Base-by-base conservation (phyloP, 2,329 filamentous ascomycete species). In the Talaromyces sp. region DNA sequence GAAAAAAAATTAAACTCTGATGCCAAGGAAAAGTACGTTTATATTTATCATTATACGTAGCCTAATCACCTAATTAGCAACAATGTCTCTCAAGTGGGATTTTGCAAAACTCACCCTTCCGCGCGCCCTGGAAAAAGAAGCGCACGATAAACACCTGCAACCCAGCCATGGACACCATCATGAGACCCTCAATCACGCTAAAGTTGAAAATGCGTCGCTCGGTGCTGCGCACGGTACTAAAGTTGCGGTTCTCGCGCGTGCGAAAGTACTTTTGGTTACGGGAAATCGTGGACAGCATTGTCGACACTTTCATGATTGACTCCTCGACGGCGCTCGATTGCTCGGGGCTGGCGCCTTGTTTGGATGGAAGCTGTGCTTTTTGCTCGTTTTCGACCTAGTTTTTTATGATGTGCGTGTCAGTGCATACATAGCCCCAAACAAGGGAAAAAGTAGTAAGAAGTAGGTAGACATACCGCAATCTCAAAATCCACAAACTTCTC, bases 221-320 rank as follows among this genome's bases (percentile, higher is more conserved):
- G 46, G 95, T 99, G 80, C 93, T 97, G 75, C 91, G 85, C 69
- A 99, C 95, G 10, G 95, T 99, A 80, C 91, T 96, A 80, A 99
- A 98, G 80, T 99, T 99, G 64, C 95, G 86, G 84, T 99, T 99
- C 83, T 99, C 95, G 67, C 95, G 88, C 2, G 95, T 99, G 64
- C 96, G 90, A 87, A 99, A 99, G 82, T 99, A 99, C 77, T 99
- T 99, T 73, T 99, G 95, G 81, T 96, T 97, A 71, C 95, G 86
- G 49, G 90, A 92, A 73, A 99, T 95, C 64, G 93, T 97, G 14
- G 92, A 96, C 56, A 99, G 81, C 73, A 96, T 91, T 65, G 91
- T 88, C 13, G 92, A 96, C 63, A 99, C 84, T 81, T 96, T 97
- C 82, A 95, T 91, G 70, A 98, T 89, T 46, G 91, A 93, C 79